These are phyloP conservation scores for Tephrocybe sp. DNA, from an alignment of 768 basidiomycete genomes.

Conservation along the genomic window DNA sequence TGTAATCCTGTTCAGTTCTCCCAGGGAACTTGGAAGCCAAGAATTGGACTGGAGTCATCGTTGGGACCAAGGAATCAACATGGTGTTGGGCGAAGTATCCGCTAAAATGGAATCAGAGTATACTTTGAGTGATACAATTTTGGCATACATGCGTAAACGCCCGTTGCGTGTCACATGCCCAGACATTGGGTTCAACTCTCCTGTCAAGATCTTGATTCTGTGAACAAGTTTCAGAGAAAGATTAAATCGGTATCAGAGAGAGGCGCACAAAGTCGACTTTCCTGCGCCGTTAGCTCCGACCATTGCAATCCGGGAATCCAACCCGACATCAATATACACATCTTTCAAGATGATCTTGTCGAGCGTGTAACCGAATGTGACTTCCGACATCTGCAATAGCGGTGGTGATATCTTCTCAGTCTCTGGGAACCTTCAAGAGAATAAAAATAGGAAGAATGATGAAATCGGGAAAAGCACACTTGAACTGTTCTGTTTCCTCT, in stretches of 20 bases:
- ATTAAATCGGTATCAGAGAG: background rate
- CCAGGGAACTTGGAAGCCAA: conserved; percentile 92
- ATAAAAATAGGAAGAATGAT: background rate
- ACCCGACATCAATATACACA: conserved; percentile 87
- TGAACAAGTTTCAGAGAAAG: conserved; percentile 5
- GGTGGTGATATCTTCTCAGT: conserved; percentile 98
- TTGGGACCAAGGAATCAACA: conserved; percentile 84
- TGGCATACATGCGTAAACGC: conserved; percentile 78
- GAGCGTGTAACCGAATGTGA: conserved; percentile 82
- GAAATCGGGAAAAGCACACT: conserved; percentile 36
- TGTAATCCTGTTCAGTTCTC: conserved; percentile 93
- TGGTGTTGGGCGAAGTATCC: conserved; percentile 96
- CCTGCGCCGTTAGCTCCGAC: conserved; percentile 96
- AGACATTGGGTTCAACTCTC: conserved; percentile 68
- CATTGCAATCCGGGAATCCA: conserved; percentile 95
- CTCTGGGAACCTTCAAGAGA: conserved; percentile 74
- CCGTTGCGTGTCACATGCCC: conserved; percentile 92
- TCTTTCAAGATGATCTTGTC: conserved; percentile 76
- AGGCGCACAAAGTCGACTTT: conserved; percentile 83
- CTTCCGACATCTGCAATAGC: conserved; percentile 87
- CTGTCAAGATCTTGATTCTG: conserved; percentile 91
- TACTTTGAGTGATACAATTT: background rate
- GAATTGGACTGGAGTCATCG: conserved; percentile 92
- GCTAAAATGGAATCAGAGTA: conserved; percentile 36
- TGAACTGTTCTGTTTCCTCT: conserved; percentile 93